Percentiles rank a stretch among this genome's conserved stretches.
These are phyloP conservation scores for Apiotrichum laibachii DNA, from an alignment of 1,284 basidiomycete genomes.

Conservation along the genomic window DNA sequence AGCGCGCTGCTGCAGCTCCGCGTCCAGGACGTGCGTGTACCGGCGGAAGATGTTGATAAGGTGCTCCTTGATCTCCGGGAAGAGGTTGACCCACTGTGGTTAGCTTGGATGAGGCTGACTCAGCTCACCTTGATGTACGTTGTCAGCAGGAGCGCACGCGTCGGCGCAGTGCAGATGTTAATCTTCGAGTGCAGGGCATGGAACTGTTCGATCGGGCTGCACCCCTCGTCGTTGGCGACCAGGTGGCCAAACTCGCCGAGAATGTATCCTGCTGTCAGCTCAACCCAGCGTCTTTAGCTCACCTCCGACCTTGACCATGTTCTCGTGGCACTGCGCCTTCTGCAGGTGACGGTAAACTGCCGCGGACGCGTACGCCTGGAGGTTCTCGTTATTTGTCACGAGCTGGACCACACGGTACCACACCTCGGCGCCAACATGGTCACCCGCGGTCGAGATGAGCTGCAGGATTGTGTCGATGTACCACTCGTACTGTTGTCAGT, in stretches of 20 bases:
- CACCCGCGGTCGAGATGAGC: slow-evolving; percentile 92
- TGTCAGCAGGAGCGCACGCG: slow-evolving; percentile 85
- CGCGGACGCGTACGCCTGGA: slow-evolving; percentile 90
- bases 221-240: slow-evolving; percentile 89
- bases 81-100: slow-evolving; percentile 73
- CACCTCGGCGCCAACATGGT: slow-evolving; percentile 97
- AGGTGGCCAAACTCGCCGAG: slow-evolving; percentile 92
- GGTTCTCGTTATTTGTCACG: slow-evolving; percentile 95
- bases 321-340: slow-evolving; percentile 88
- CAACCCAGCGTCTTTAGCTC: not conserved
- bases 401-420: slow-evolving; percentile 99
- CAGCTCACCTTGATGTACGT: slow-evolving; percentile 85
- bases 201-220: slow-evolving; percentile 93
- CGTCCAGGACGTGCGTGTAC: slow-evolving; percentile 96
- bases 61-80: slow-evolving; percentile 95
- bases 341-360: slow-evolving; percentile 91
- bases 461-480: slow-evolving; percentile 95
- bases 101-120: slow-evolving; percentile 1
- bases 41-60: slow-evolving; percentile 92
- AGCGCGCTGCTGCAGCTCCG: slow-evolving; percentile 95
- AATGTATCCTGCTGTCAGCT: slow-evolving; percentile 64
- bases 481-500: slow-evolving; percentile 69
- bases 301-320: slow-evolving; percentile 91
- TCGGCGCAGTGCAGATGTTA: slow-evolving; percentile 88
- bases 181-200: slow-evolving; percentile 91